Base-by-base conservation (phyloP, 495 filamentous ascomycete genomes). In the Trichoderma virens region DNA sequence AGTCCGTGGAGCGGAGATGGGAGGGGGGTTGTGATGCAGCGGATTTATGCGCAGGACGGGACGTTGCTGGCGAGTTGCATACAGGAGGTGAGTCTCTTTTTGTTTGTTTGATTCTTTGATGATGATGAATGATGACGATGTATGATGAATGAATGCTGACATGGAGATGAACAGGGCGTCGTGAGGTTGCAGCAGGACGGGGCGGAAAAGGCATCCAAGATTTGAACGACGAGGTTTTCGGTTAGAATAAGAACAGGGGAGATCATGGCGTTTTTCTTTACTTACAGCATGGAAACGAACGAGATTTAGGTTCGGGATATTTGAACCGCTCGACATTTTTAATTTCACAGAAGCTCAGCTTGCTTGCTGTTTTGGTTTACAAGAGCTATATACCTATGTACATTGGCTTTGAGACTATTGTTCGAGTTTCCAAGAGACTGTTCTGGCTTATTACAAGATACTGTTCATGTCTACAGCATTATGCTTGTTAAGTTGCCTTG, bases 1-100 rank as follows among this genome's bases (percentile, higher is more conserved):
- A 93, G 86, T 65, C 91, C 93, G n/a, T 98, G 94, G 94, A 84
- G 88, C 20, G 92, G 91, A 16, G 91, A 96, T 68, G 93, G 92
- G 20, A 83, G 93, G 64, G 94, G 90, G 0, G 78, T 98, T 65
- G 93, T 93, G 38, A 84, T 83, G 67, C 92, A 96, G 81, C 86
- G 86, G 81, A 92, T 98, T 64, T 98, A 88, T 82, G 85, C 86
- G 47, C 85, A 82, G 70, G 88, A 96, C 68, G 94, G 93, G 4
- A 84, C 79, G 38, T 74, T 98, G 78, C 79, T 98, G 68, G 94
- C 94, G 41, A 91, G 84, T 34, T 94, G 91, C 72, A 82, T 91
- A 38, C 92, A 95, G 74, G 92, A 93, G 83, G 88, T 79, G 64
- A 69, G 73, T 71, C 25, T 54, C 18, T n/a, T 32, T 63, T 30